Evolutionary conservation across 768 basidiomycete genomes (phyloP).

Genomic region (Ramaria sp.): DNA sequence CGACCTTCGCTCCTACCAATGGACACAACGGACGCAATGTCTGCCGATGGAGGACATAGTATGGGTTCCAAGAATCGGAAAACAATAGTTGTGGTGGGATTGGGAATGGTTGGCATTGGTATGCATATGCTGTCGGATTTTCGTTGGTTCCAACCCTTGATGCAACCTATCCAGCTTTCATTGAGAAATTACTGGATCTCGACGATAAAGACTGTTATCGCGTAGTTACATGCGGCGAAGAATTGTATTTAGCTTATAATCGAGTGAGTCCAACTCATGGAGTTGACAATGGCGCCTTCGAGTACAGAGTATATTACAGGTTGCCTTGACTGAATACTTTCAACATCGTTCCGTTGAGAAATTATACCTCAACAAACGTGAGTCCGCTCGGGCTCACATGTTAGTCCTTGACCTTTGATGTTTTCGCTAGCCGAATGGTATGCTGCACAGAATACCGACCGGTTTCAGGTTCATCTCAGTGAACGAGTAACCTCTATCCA

Average conservation of each 20-base stretch:
- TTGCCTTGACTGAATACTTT: constrained; percentile 44
- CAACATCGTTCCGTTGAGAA: constrained; percentile 47
- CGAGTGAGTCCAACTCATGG: constrained; percentile 24
- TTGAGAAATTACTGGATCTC: constrained; percentile 53
- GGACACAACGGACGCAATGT: neutral
- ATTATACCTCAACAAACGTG: constrained; percentile 45
- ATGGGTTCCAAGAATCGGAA: constrained; percentile 12
- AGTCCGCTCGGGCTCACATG: neutral
- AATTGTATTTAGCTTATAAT: constrained; percentile 42
- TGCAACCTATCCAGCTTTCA: constrained; percentile 34
- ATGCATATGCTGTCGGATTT: constrained; percentile 19
- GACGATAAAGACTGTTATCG: constrained; percentile 39
- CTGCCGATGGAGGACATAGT: neutral
- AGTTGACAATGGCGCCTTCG: neutral
- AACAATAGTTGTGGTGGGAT: constrained; percentile 33
- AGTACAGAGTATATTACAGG: neutral
- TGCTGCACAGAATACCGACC: constrained; percentile 40
- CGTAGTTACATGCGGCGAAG: constrained; percentile 53
- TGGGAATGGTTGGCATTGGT: constrained; percentile 57
- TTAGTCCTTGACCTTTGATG: neutral
- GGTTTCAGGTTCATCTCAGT: constrained; percentile 41
- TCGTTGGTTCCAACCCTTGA: neutral
- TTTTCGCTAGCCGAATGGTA: constrained; percentile 42
- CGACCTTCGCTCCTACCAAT: no score
- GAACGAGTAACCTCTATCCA: constrained; percentile 35